Conservation (phyloP, 768 basidiomycete species). For the Amylocystis lapponica region DNA sequence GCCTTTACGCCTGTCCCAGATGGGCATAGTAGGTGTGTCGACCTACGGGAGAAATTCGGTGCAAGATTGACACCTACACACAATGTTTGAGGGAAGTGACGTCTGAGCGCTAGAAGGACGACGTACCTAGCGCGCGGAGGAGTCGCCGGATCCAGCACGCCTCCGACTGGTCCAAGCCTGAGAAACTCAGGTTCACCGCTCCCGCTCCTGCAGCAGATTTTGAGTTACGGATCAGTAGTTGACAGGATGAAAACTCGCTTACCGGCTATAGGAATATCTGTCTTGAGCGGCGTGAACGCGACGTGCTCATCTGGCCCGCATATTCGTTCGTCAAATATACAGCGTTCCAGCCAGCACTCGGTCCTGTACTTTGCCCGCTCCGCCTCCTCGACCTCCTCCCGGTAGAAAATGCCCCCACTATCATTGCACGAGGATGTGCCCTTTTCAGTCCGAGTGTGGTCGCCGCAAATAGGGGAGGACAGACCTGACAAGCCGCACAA, state of each 20-base stretch:
- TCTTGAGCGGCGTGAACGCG: slow-evolving; percentile 60
- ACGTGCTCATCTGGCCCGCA: slow-evolving; percentile 63
- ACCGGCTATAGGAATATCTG: slow-evolving; percentile 58
- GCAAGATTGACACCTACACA: slow-evolving; percentile 48
- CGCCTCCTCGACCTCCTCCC: slow-evolving; percentile 43
- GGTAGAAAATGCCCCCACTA: slow-evolving; percentile 71
- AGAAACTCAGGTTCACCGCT: slow-evolving; percentile 55
- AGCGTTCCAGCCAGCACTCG: slow-evolving; percentile 92
- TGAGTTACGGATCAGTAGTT: background rate
- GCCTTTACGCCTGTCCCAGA: slow-evolving; percentile 66
- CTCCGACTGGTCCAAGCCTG: slow-evolving; percentile 71
- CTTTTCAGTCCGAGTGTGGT: too few species aligned
- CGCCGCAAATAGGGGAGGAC: slow-evolving; percentile 5
- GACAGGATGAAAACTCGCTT: background rate
- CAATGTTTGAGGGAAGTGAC: background rate
- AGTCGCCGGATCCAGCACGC: slow-evolving; percentile 61
- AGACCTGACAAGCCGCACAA: slow-evolving; percentile 74
- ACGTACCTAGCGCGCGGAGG: slow-evolving; percentile 59
- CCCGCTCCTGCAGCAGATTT: slow-evolving; percentile 42
- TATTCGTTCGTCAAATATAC: slow-evolving; percentile 70
- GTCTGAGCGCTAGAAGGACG: background rate
- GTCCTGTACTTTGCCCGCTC: slow-evolving; percentile 66
- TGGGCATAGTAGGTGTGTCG: slow-evolving; percentile 81
- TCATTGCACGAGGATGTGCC: too few species aligned
- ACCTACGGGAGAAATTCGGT: slow-evolving; percentile 54